Percentiles rank a stretch among this genome's conserved stretches.
Conservation (phyloP, 768 basidiomycete genomes). For the Kockovaella imperatae region DNA sequence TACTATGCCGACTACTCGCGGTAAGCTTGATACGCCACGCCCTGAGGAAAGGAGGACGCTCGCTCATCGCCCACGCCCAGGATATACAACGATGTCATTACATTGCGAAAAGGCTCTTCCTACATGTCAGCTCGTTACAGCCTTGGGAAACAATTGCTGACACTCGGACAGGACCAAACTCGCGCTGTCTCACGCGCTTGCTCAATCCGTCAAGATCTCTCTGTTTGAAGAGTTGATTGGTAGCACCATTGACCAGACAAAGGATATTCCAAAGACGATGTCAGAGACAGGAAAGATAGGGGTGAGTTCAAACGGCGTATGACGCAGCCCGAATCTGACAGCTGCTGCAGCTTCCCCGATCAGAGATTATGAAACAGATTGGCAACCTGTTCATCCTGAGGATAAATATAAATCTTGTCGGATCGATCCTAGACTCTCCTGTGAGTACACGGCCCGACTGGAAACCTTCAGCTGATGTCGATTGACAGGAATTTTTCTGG, state of each 20-base stretch:
- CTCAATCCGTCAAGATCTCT: conserved; percentile 96
- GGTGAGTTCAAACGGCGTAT: conserved; percentile 41
- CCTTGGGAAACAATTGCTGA: conserved; percentile 5
- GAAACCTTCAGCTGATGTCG: conserved; percentile 9
- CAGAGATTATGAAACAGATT: conserved; percentile 96
- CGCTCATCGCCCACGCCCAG: conserved; percentile 43
- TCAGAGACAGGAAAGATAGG: conserved; percentile 92
- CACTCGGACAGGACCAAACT: conserved; percentile 72
- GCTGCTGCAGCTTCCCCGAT: conserved; percentile 45
- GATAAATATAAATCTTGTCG: conserved; percentile 90
- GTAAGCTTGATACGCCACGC: conserved; percentile 47
- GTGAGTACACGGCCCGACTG: conserved; percentile 49
- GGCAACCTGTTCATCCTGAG: conserved; percentile 87
- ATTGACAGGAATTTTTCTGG: conserved; percentile 81
- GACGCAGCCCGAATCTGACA: conserved; percentile 1
- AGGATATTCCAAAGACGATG: conserved; percentile 87
- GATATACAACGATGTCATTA: conserved; percentile 95
- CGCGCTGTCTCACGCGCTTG: conserved; percentile 85
- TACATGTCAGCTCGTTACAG: conserved; percentile 66
- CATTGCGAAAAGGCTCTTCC: conserved; percentile 83
- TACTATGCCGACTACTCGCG: conserved; percentile 96
- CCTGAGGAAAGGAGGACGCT: neutral
- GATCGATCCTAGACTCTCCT: conserved; percentile 92
- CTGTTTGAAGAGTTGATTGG: conserved; percentile 91
- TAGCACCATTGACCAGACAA: conserved; percentile 88